Base-by-base conservation (phyloP, 2,329 filamentous ascomycete genomes). In the Colletotrichum filicis region DNA sequence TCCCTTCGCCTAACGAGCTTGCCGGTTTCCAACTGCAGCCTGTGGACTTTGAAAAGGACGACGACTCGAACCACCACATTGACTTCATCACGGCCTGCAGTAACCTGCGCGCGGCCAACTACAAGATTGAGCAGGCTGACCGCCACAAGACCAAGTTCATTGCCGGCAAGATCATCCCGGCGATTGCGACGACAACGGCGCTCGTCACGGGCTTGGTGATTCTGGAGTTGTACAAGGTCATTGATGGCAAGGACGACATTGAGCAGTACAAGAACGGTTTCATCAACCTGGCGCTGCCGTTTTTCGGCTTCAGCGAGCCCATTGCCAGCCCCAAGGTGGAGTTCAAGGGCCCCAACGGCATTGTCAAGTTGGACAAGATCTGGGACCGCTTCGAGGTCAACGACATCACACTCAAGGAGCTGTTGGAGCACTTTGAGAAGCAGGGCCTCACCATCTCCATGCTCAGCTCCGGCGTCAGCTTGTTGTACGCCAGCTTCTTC, bases 201-300 rank as follows among this genome's bases (percentile, higher is more conserved):
- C 87, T 99, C 71, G 96, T 98, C 14, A 99, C 97, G 3, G 97
- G 97, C 71, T 88, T 99, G 58, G 95, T 99, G 66, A 90, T 97
- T 19, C 86, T 99, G 58, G 97, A 99, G 86, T 86, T 98, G 60
- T 98, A 94, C 92, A 99, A 99, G 91, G 90, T 99, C 75, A 88
- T 99, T 58, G 97, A 98, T 79, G 96, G 95, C 80, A 98, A 99
- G 88, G 91, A 89, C n/a, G 95, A 98, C 78, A 93, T 98, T 76
- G 97, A 98, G 85, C 94, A 98, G 84, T 99, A 97, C 92, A 98
- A 98, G 90, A 99, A 99, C 81, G 97, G 97, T 19, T 99, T 99
- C 83, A 89, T 98, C 85, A 99, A 99, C 85, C 86, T 99, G 77
- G 97, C 97, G 1, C 86, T 99, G 75, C 97, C 97, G 1, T 98